Conservation (phyloP, 371 early-diverging fungal genomes). For the Mucor plumbeus region DNA sequence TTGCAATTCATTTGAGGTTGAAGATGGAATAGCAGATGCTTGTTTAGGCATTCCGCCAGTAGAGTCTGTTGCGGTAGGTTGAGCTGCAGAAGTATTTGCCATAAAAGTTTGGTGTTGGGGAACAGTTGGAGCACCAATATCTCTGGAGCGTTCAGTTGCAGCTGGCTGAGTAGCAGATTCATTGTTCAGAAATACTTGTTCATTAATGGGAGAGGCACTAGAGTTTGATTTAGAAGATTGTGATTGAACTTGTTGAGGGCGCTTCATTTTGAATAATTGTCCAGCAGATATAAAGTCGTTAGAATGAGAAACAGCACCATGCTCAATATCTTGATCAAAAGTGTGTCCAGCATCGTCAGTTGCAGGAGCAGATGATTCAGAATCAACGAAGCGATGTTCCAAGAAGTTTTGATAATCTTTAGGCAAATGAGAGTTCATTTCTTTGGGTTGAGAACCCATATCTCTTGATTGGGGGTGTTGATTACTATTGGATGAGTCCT, state of each 20-base stretch:
- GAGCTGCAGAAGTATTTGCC: not conserved
- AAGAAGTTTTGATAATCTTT: constrained; percentile 1
- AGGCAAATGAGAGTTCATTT: not conserved
- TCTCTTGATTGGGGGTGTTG: not conserved
- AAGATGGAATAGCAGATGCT: not conserved
- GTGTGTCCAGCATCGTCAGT: constrained; percentile 12
- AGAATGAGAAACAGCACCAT: not conserved
- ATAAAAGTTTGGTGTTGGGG: not conserved
- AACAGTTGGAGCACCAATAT: not conserved
- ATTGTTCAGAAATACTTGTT: not conserved
- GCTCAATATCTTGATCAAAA: not conserved
- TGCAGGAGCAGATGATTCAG: not conserved
- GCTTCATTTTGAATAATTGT: not conserved
- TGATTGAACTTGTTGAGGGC: not conserved
- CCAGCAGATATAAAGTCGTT: not conserved
- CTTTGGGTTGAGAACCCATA: not conserved
- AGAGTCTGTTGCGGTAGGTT: not conserved
- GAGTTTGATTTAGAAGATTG: not conserved
- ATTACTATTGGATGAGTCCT: not conserved
- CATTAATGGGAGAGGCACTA: not conserved
- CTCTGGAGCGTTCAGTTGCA: not conserved
- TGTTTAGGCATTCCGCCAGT: not conserved
- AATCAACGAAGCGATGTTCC: constrained; percentile 12
- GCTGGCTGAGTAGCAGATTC: not conserved
- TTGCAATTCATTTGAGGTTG: not conserved